Conservation (phyloP, 2,329 filamentous ascomycete species). For the Fusarium transvaalense region DNA sequence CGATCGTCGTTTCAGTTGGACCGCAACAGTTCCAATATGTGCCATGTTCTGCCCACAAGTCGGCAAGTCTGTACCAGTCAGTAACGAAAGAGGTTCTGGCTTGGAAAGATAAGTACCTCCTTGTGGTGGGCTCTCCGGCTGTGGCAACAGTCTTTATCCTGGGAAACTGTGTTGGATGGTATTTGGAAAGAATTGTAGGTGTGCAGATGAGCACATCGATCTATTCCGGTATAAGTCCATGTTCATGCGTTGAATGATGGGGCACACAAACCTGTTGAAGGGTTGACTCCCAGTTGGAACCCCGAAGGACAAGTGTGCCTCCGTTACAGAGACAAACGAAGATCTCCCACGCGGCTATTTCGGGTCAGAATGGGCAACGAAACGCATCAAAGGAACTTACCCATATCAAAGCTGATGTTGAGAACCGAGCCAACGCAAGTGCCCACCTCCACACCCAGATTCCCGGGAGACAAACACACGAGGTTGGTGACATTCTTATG, state of each 20-base stretch:
- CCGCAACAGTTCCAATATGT: conserved; percentile 70
- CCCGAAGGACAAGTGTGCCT: conserved; percentile 66
- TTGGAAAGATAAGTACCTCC: conserved; percentile 52
- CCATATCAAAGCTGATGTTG: conserved; percentile 72
- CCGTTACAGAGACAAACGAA: conserved; percentile 68
- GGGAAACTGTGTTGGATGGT: conserved; percentile 60
- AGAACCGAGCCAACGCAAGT: conserved; percentile 67
- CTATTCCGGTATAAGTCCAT: conserved; percentile 46
- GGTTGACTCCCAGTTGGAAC: conserved; percentile 62
- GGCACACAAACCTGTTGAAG: conserved; percentile 57
- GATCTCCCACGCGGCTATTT: conserved; percentile 70
- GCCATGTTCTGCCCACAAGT: conserved; percentile 64
- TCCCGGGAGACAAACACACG: conserved; percentile 63
- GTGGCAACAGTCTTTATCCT: conserved; percentile 66
- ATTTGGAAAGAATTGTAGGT: conserved; percentile 66
- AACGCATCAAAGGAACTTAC: conserved; percentile 54
- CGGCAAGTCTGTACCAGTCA: conserved; percentile 59
- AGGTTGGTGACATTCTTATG: conserved; percentile 68
- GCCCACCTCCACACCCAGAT: conserved; percentile 63
- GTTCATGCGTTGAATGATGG: background rate
- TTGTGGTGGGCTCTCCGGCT: conserved; percentile 66
- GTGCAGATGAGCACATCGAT: conserved; percentile 68
- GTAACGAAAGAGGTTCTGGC: background rate
- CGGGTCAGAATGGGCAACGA: conserved; percentile 22
- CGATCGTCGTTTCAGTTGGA: conserved; percentile 70